Evolutionary conservation across 306 rosid species (phyloP).

Genomic region (Cicer bijugum): DNA sequence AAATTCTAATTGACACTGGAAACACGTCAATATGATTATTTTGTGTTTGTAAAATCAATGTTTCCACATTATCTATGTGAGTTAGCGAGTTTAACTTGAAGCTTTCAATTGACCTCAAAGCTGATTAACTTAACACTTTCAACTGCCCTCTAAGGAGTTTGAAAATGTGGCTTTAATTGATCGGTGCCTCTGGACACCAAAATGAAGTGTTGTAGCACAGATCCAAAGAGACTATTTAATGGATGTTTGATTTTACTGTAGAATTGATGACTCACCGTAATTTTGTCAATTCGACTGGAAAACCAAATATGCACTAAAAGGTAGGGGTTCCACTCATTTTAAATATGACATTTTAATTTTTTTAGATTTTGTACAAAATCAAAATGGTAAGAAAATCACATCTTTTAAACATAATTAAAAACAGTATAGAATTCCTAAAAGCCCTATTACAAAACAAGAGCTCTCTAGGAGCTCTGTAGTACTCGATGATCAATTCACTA

Average conservation of each 20-base stretch:
- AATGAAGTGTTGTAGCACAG: too few relatives aligned
- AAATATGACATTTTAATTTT: constrained; percentile 37
- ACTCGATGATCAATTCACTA: constrained; percentile 44
- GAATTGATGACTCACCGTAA: too few relatives aligned
- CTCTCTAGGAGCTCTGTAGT: constrained; percentile 33
- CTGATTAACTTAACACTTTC: too few relatives aligned
- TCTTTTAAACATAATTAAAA: constrained; percentile 49
- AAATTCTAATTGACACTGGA: background rate
- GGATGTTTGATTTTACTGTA: too few relatives aligned
- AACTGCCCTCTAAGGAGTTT: too few relatives aligned
- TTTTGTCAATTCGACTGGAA: too few relatives aligned
- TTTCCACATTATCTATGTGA: background rate
- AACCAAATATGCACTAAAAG: too few relatives aligned
- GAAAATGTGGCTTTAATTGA: too few relatives aligned
- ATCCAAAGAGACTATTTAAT: too few relatives aligned
- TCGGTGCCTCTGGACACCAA: too few relatives aligned
- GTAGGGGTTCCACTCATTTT: background rate
- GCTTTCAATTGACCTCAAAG: background rate
- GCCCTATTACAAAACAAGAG: constrained; percentile 51
- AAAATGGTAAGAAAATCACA: constrained; percentile 41
- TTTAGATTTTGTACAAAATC: constrained; percentile 59
- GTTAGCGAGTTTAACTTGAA: background rate
- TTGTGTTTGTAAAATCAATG: background rate
- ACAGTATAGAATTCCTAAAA: constrained; percentile 47
- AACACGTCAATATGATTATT: background rate